Conservation (phyloP, 2,329 filamentous ascomycete species). For the Trichoderma hamatum region DNA sequence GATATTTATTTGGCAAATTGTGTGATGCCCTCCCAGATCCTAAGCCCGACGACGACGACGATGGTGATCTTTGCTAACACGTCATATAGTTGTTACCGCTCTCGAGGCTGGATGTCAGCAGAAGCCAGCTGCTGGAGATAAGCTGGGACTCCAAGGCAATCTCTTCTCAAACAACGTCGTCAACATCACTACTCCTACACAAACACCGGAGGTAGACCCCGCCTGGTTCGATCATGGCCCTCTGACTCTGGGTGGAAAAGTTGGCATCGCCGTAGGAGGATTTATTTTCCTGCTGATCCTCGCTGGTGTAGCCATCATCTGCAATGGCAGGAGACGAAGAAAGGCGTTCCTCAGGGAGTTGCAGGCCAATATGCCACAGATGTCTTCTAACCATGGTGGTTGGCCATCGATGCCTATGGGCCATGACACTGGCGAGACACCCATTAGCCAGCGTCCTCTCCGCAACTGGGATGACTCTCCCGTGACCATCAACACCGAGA, state of each 20-base stretch:
- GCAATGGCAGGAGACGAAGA: slow-evolving; percentile 59
- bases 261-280: slow-evolving; percentile 59
- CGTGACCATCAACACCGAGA: slow-evolving; percentile 47
- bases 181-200: slow-evolving; percentile 54
- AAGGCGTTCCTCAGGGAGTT: slow-evolving; percentile 55
- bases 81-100: slow-evolving; percentile 48
- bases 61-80: slow-evolving; percentile 31
- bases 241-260: slow-evolving; percentile 57
- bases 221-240: slow-evolving; percentile 49
- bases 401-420: slow-evolving; percentile 45
- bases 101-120: slow-evolving; percentile 61
- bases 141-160: slow-evolving; percentile 54
- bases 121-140: slow-evolving; percentile 50
- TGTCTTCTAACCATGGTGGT: slow-evolving; percentile 35
- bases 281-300: slow-evolving; percentile 52
- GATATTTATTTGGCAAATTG: slow-evolving; percentile 57
- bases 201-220: slow-evolving; percentile 44
- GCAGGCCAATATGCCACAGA: slow-evolving; percentile 42
- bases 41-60: too few relatives aligned
- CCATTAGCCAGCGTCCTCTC: slow-evolving; percentile 35
- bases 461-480: slow-evolving; percentile 51
- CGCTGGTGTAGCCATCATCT: slow-evolving; percentile 57
- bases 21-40: slow-evolving; percentile 34
- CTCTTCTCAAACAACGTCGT: slow-evolving; percentile 54
- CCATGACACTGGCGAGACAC: slow-evolving; percentile 36